Evolutionary conservation across 495 filamentous ascomycete species (phyloP).

Genomic region (Daldinia concentrica): DNA sequence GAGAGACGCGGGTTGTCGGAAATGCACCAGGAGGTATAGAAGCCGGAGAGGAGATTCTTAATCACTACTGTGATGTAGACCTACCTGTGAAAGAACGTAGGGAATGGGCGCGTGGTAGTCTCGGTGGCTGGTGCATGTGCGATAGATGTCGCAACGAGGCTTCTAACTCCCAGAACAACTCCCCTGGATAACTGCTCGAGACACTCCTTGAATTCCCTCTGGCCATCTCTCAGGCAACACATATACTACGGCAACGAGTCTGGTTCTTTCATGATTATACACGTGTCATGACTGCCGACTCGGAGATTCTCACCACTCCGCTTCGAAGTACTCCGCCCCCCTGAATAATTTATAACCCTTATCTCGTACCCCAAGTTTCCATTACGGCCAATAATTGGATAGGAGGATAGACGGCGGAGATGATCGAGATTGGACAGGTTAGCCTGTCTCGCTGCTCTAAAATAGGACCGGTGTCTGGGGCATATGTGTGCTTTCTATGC

Average conservation of each 20-base stretch:
- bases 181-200: slow-evolving; percentile 26
- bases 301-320: slow-evolving; percentile 13
- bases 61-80: slow-evolving; percentile 92
- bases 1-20: slow-evolving; percentile 52
- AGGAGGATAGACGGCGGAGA: slow-evolving; percentile 5
- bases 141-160: slow-evolving; percentile 71
- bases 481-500: neutral
- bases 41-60: slow-evolving; percentile 84
- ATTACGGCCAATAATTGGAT: neutral
- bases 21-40: slow-evolving; percentile 65
- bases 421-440: slow-evolving; percentile 8
- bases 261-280: slow-evolving; percentile 41
- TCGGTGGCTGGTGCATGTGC: slow-evolving; percentile 89
- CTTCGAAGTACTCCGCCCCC: neutral
- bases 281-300: slow-evolving; percentile 41
- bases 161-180: slow-evolving; percentile 36
- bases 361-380: neutral
- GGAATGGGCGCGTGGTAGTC: slow-evolving; percentile 85
- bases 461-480: neutral
- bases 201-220: neutral
- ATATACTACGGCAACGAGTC: slow-evolving; percentile 24
- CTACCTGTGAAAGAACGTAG: slow-evolving; percentile 79
- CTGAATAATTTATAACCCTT: neutral
- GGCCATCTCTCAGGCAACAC: slow-evolving; percentile 11
- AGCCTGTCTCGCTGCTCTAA: neutral